Base-by-base conservation (phyloP, 1,139 yeast genomes). In the Saccharomycopsis crataegensis region DNA sequence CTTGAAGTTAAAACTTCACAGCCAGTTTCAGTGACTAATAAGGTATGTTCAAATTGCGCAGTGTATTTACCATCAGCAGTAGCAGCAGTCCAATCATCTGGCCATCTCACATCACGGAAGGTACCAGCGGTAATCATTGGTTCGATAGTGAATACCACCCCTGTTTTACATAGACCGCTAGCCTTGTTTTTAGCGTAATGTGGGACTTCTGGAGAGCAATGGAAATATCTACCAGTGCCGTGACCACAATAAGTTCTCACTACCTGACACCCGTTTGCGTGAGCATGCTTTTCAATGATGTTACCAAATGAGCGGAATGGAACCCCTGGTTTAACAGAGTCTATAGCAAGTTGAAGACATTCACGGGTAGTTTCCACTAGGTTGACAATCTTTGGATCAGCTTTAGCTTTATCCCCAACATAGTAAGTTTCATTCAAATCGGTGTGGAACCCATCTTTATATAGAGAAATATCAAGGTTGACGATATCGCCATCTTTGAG, bases 371-470 rank as follows among this genome's bases (percentile, higher is more conserved):
- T 93, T 69, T 94, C 99, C 12, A 93, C 96, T 48, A 94, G 78
- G 58, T 93, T 80, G 52, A 93, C 93, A 16, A 80, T 76, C 57
- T 89, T 96, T 45, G 87, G 83, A 66, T 87, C 73, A 12, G 75
- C 65, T 63, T 79, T 82, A 46, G 96, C 90, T 68, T 86, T 86
- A 53, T 89, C 96, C 11, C 99, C 99, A 32, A 94, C 96, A 65
- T 93, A 94, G 69, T 91, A 93, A 0, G 99, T 94, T 70, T 93
- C 99, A 68, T 94, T 94, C 67, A 94, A 74, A 69, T 94, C 99
- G 3, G 96, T 85, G 70, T 94, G 98, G 71, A 83, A 81, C 1
- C 99, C 99, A 62, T 86, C 80, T 68, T 86, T 80, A 72, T 78
- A 93, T 54, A 94, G 70, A 3, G 96, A 78, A 50, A 94, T 89